Base-by-base conservation (phyloP, 1,284 basidiomycete genomes). In the Pseudozyma hubeiensis region DNA sequence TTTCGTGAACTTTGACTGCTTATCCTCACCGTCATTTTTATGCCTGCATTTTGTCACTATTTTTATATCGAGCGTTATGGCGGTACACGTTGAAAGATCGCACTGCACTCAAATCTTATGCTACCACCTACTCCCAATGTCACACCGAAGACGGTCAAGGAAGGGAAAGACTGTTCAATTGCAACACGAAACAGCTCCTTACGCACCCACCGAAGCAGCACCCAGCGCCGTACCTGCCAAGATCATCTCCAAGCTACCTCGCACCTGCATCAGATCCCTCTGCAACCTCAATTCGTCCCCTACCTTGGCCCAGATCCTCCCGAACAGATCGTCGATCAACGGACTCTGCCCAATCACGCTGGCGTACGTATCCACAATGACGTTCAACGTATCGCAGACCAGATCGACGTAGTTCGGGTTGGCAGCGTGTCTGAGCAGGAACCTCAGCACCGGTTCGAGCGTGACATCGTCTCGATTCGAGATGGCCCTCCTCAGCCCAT, bases 171-270 rank as follows among this genome's bases (percentile, higher is more conserved):
- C 16, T 14, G 40, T n/a, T 41, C 40, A 7, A 51, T 51, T 51
- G 37, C 49, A 40, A n/a, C 24, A 19, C 7, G 5, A 16, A 33
- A 19, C 16, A 24, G n/a, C n/a, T 16, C 7, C 34, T 11, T 35
- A 40, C 34, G 52, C 51, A 29, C 48, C 30, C 19, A 43, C 41
- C 4, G 49, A 44, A 48, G 61, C 65, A n/a, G 76, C 78, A 17
- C 76, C 74, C 1, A 80, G 50, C 7, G 78, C 76, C 10, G 78
- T 75, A 4, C 58, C 63, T 1, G 78, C 74, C 58, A 97, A 87
- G 49, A 98, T 88, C 95, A 99, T 98, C 78, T 96, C 93, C 67
- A 99, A 86, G 59, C 93, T 93, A 54, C 94, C 96, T 81, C 90
- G 90, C 46, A 93, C 88, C 85, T 91, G 91, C 78, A 91, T 87